Evolutionary conservation across 2,329 filamentous ascomycete species (phyloP), one percentile per base, ranked within the genome.

Genomic region (Diaporthe vexans): DNA sequence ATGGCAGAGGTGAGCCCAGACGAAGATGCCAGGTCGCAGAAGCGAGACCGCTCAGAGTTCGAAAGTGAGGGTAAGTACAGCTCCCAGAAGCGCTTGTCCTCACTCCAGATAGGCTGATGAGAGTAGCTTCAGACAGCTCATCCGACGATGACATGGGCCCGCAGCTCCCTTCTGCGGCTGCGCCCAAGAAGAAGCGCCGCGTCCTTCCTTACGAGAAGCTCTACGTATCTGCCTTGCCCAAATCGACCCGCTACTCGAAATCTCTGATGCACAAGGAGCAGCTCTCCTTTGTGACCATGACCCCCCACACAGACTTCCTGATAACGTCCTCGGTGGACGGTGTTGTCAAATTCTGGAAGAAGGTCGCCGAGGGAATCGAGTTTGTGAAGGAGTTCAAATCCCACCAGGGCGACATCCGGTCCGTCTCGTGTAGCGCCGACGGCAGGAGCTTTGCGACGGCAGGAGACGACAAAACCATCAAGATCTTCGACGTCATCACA

Each of bases 271-370:
- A 99, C 89, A 95, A 96, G 85, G 97, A 99, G 78, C 95, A 98
- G 84, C 85, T 99, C 67, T 91, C 93, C 73, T 98, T 95, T 80
- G 91, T 94, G 76, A 97, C 93, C 17, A 92, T 98, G 82, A 98
- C 97, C 1, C 95, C 95, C 0, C 87, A 93, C 75, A 98, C 96
- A 75, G 97, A 98, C 78, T 99, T 99, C 81, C 88, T 99, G 51
- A 97, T 99, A 76, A 99, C 97, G 1, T 94, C 94, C 76, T 98
- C 97, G 0, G 86, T 94, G 57, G 97, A 99, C 81, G 97, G 97
- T n/a, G 93, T 96, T 0, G 96, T 98, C 78, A 99, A 99, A 84
- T 99, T 99, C 83, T 99, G 97, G 97, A 99, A 99, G 86, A 99
- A 99, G 86, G 90, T 94, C 77, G 92, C 91, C 1, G 92, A 94